Percentiles rank a stretch among this genome's conserved stretches.
Conservation (phyloP, 306 rosid genomes). For the Prunus campanulata region DNA sequence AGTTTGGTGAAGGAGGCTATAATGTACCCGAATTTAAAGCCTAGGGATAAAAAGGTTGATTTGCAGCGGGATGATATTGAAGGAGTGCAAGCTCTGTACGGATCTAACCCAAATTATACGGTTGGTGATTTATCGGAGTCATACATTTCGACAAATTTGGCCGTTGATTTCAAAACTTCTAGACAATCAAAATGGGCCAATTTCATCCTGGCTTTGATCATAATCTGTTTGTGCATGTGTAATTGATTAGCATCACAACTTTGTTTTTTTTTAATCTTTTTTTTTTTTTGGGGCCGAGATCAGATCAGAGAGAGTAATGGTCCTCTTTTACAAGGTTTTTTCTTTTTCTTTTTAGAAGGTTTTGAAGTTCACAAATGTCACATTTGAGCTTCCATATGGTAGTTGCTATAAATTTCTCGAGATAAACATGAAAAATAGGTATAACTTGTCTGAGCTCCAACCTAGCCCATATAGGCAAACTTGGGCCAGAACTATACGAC, state of each 20-base stretch:
- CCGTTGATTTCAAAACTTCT: slow-evolving; percentile 14
- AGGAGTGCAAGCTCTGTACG: slow-evolving; percentile 80
- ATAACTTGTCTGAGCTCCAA: too few relatives aligned
- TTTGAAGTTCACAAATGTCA: too few relatives aligned
- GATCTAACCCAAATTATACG: slow-evolving; percentile 66
- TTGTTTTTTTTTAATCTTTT: too few relatives aligned
- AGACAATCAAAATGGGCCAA: background rate
- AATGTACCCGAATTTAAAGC: slow-evolving; percentile 80
- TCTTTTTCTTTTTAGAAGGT: too few relatives aligned
- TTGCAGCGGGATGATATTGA: slow-evolving; percentile 59
- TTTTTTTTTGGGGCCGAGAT: too few relatives aligned
- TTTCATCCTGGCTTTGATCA: slow-evolving; percentile 8
- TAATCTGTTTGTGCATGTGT: background rate
- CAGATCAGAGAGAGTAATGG: too few relatives aligned
- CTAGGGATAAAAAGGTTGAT: slow-evolving; percentile 60
- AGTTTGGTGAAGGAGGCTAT: slow-evolving; percentile 61
- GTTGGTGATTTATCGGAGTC: slow-evolving; percentile 45
- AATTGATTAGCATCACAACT: background rate
- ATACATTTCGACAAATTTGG: slow-evolving; percentile 47
- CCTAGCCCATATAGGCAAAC: too few relatives aligned
- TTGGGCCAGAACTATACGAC: too few relatives aligned
- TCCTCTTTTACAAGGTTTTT: too few relatives aligned
- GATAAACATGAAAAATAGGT: too few relatives aligned
- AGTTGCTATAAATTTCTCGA: too few relatives aligned
- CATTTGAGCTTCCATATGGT: too few relatives aligned